Evolutionary conservation across 768 basidiomycete genomes (phyloP).

Genomic region (Lepiota venenata): DNA sequence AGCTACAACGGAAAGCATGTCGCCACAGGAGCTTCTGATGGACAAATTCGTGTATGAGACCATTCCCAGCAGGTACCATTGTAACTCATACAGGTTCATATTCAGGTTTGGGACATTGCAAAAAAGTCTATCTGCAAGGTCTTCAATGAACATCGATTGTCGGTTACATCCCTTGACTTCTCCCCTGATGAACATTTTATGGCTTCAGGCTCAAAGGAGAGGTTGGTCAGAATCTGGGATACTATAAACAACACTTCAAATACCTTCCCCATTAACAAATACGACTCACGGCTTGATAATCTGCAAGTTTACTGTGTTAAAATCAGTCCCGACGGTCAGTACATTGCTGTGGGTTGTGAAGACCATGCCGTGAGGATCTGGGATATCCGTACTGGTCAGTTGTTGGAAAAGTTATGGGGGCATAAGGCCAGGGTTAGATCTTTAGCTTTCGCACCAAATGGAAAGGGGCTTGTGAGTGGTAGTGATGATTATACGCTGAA

Average conservation of each 20-base stretch:
- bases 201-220: constrained; percentile 82
- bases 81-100: constrained; percentile 40
- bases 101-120: constrained; percentile 89
- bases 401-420: constrained; percentile 56
- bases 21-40: constrained; percentile 92
- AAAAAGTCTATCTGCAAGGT: constrained; percentile 69
- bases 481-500: constrained; percentile 83
- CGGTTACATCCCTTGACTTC: constrained; percentile 81
- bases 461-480: constrained; percentile 83
- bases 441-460: constrained; percentile 91
- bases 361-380: constrained; percentile 74
- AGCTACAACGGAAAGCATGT: constrained; percentile 85
- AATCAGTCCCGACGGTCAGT: constrained; percentile 67
- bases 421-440: constrained; percentile 67
- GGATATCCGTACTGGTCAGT: constrained; percentile 59
- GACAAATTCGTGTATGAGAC: constrained; percentile 71
- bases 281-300: constrained; percentile 26
- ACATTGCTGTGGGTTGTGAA: constrained; percentile 62
- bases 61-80: too few species aligned
- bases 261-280: constrained; percentile 38
- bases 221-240: constrained; percentile 43
- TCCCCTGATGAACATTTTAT: constrained; percentile 64
- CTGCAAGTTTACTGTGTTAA: too few species aligned
- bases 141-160: constrained; percentile 84
- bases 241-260: constrained; percentile 27